These are phyloP conservation scores for Hemerocallis citrina DNA, from an alignment of 106 monocot species.

Conservation along the genomic window DNA sequence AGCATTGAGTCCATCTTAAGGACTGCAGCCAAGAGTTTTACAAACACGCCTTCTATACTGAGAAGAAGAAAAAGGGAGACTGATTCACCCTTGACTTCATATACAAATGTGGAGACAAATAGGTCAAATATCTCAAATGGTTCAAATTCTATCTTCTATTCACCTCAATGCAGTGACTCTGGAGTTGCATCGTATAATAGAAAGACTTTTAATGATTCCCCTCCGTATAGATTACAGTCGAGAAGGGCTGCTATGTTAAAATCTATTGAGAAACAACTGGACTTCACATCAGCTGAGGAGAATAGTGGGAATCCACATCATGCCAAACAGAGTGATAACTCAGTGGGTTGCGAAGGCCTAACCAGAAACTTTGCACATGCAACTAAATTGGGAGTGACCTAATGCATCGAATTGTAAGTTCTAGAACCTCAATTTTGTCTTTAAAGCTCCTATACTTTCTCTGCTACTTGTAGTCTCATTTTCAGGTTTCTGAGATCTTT, in stretches of 20 bases:
- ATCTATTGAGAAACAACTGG: slow-evolving; percentile 63
- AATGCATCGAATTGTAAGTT: slow-evolving; percentile 2
- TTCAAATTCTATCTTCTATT: background rate
- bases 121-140: background rate
- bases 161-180: background rate
- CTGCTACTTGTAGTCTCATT: too few relatives aligned
- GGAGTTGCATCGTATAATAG: background rate
- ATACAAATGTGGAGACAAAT: background rate
- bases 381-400: slow-evolving; percentile 22
- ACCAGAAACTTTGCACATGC: slow-evolving; percentile 7
- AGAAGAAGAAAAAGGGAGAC: slow-evolving; percentile 48
- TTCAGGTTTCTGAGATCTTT: too few relatives aligned
- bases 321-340: too few relatives aligned
- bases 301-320: background rate
- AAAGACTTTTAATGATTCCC: slow-evolving; percentile 37
- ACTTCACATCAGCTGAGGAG: slow-evolving; percentile 40
- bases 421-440: background rate
- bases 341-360: slow-evolving; percentile 1
- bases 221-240: slow-evolving; percentile 47
- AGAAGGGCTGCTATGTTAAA: slow-evolving; percentile 38
- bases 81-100: slow-evolving; percentile 13
- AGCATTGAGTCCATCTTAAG: slow-evolving; percentile 37
- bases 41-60: slow-evolving; percentile 62
- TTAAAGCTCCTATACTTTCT: too few relatives aligned
- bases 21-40: slow-evolving; percentile 56